These are phyloP conservation scores for Magnusiomyces sp. DNA, from an alignment of 1,139 yeast genomes.

Conservation along the genomic window DNA sequence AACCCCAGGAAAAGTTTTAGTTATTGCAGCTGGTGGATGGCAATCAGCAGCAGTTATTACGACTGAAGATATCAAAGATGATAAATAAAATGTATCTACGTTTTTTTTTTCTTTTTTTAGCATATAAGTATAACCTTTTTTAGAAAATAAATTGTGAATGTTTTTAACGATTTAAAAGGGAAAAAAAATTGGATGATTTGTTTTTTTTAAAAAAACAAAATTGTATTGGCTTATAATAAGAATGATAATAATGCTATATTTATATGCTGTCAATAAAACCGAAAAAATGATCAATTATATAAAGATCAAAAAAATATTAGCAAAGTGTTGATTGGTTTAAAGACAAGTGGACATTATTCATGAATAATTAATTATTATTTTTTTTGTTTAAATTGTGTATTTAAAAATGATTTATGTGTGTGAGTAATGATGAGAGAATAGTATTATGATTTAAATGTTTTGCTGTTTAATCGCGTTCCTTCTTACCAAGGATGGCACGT, in stretches of 20 bases:
- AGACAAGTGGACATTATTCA: background rate
- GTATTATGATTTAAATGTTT: background rate
- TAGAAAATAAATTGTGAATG: no score
- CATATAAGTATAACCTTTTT: background rate
- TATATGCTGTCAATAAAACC: no score
- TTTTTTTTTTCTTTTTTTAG: no score
- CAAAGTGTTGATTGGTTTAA: background rate
- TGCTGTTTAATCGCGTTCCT: constrained; percentile 4
- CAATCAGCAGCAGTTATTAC: constrained; percentile 50
- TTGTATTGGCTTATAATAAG: background rate
- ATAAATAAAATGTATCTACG: background rate
- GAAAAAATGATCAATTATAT: background rate
- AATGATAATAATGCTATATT: background rate
- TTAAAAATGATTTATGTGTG: no score
- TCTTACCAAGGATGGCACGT: constrained; percentile 44
- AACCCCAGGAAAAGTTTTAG: constrained; percentile 37
- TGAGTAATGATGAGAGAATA: no score
- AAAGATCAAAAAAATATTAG: constrained; percentile 11
- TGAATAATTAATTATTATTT: no score
- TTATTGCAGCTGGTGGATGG: constrained; percentile 73
- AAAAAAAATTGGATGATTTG: background rate
- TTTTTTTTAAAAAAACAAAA: background rate
- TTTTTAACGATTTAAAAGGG: background rate
- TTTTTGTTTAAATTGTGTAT: no score
- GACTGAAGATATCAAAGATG: constrained; percentile 11